Evolutionary conservation across 2,329 filamentous ascomycete genomes (phyloP), one percentile per base, ranked within the genome.

Genomic region (Aspergillus persii): DNA sequence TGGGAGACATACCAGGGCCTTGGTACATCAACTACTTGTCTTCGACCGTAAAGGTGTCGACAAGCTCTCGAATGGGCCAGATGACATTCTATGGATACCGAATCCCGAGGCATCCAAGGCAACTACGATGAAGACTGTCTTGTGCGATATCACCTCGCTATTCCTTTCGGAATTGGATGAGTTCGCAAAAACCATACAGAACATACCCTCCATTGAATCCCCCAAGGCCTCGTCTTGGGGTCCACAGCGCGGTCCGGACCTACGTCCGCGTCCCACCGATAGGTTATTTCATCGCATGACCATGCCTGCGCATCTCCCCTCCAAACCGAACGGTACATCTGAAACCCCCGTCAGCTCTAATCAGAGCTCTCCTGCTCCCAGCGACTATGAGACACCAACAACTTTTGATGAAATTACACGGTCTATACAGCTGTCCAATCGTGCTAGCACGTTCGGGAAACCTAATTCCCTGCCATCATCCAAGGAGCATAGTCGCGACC

Each of bases 61-160:
- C 15, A 82, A 82, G 26, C 79, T 89, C 49, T 84, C 86, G 30
- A 74, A 70, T 69, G 76, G 70, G 9, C 81, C 82, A 2, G 86
- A 92, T 65, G 89, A 88, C 51, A 84, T 95, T 46, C 80, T 88
- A 50, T 82, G 86, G 44, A 84, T 96, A 29, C 92, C 92, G 15
- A 85, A 88, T 0, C 79, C 80, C 23, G 83, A 88, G 58, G 80
- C 86, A 30, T 90, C 87, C 50, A 90, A 87, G 69, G 84, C 86
- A 52, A 95, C 92, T 2, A 95, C 92, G 1, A 87, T 93, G 73
- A 91, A 90, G 76, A 90, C 89, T 0, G 83, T 90, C 68, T 88
- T 94, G 84, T 92, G 89, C 69, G 88, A 92, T 72, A 84, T 93
- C 57, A 91, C 89, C 3, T 89, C 89, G 11, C 71, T 90, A 54